Evolutionary conservation across 495 filamentous ascomycete genomes (phyloP), one percentile per base, ranked within the genome.

Genomic region (Cercophora sp.): DNA sequence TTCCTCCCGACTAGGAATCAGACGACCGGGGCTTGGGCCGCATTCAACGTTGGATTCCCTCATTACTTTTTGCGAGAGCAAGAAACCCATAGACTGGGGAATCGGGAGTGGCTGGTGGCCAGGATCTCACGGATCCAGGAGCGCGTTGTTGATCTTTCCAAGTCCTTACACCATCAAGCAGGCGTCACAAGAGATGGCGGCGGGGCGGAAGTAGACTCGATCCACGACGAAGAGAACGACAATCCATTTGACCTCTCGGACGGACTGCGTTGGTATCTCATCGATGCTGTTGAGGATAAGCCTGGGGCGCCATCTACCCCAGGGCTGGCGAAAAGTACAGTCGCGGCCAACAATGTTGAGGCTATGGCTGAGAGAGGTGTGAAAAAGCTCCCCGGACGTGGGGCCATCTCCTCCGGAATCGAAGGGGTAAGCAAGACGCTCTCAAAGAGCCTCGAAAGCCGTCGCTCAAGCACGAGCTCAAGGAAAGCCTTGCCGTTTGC

Each of bases 161-260:
- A 86, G 63, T 84, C 77, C 49, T 62, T 69, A 65, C 79, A 59
- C 55, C 63, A 53, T 5, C 59, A 60, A 13, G 23, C 55, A 8
- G 52, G 46, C 11, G 22, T 35, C 4, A 41, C 39, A 4, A 56
- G 43, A 29, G 58, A 39, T 13, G 53, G 29, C n/a, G n/a, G 15
- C n/a, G 47, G 26, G 32, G 54, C 56, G 13, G 72, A 75, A 27
- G 63, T 68, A 1, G 71, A 74, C 44, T 70, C 70, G 5, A 34
- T 67, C 5, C 68, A 66, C 32, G 75, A 85, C n/a, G 75, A 77
- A 22, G 89, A 93, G 36, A 91, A 98, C 54, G 93, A 99, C 52
- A 99, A 99, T 64, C 93, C 93, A 1, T 99, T 97, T 60, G 91
- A 96, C 56, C 79, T 99, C 13, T 96, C 91, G 0, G 93, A 99